Base-by-base conservation (phyloP, 108 stramenopile genomes). In the Parietichytrium sp. region DNA sequence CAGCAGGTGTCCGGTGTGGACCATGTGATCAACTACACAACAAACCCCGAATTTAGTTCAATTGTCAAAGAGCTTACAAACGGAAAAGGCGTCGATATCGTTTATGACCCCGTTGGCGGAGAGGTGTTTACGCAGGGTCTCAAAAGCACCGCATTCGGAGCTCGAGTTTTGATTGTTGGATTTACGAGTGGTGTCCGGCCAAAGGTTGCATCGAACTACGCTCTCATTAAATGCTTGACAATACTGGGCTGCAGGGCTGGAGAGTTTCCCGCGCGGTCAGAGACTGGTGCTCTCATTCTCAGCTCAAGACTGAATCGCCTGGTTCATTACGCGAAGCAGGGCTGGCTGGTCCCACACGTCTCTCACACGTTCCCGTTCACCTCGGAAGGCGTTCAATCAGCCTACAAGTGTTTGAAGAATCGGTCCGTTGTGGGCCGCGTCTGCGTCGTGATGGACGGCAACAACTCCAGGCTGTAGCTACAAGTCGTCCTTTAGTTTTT, bases 21-120 rank as follows among this genome's bases (percentile, higher is more conserved):
- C 61, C 61, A 72, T 25, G 3, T 72, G 20, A 38, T 72, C 61
- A 72, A 72, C 42, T 72, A 72, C 61, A 72, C 36, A 33, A 72
- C 33, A 0, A 42, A 72, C 33, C 6, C 6, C 10, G 13, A 47
- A 25, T 72, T 72, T 72, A 72, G 61, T 27, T n/a, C 36, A 20
- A 36, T 6, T 7, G 61, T 72, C 2, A 72, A 72, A 38, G 29
- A 1, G 20, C 61, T 72, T 15, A 72, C 61, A 12, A 25, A 25
- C 18, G 61, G 61, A 33, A 72, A 72, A 12, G 61, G 61, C 61
- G 61, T 45, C 38, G 45, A 23, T 23, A 23, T 72, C 23, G 18
- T 23, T n/a, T 72, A 45, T 72, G 61, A 72, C 20, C 36, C 61
- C n/a, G 61, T 72, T 7, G 61, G 61, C 61, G 61, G 61, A 16